Conservation (phyloP, 2,329 filamentous ascomycete genomes). For the Xylariaceae sp. region DNA sequence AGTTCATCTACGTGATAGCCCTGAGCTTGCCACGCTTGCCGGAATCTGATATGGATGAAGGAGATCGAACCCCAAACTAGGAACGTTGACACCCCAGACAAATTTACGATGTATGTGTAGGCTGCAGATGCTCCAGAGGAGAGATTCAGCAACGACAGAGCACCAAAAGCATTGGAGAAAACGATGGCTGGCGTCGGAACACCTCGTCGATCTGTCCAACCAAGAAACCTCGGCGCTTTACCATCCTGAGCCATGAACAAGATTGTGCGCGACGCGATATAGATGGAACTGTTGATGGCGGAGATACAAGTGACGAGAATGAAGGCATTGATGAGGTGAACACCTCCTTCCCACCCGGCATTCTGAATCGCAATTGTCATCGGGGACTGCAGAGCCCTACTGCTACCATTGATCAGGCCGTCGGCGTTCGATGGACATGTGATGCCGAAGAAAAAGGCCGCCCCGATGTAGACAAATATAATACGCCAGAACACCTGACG, state of each 20-base stretch:
- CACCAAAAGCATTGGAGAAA: slow-evolving; percentile 66
- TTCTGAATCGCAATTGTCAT: slow-evolving; percentile 72
- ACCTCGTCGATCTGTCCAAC: slow-evolving; percentile 62
- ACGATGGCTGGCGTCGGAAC: slow-evolving; percentile 58
- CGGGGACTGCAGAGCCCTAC: slow-evolving; percentile 64
- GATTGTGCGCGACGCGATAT: slow-evolving; percentile 71
- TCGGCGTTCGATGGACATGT: slow-evolving; percentile 67
- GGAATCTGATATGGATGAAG: slow-evolving; percentile 69
- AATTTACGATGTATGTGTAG: slow-evolving; percentile 66
- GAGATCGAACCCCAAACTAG: slow-evolving; percentile 69
- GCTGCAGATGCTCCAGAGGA: slow-evolving; percentile 62
- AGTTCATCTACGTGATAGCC: slow-evolving; percentile 51
- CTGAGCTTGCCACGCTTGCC: slow-evolving; percentile 57
- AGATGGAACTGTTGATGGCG: slow-evolving; percentile 72
- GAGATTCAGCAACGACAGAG: slow-evolving; percentile 72
- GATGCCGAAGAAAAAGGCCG: slow-evolving; percentile 70
- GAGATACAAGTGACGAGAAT: slow-evolving; percentile 70
- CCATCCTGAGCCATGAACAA: slow-evolving; percentile 71
- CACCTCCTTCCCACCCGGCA: slow-evolving; percentile 68
- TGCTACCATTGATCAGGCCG: slow-evolving; percentile 57
- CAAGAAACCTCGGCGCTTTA: slow-evolving; percentile 67
- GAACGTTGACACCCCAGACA: slow-evolving; percentile 67
- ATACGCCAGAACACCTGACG: slow-evolving; percentile 60
- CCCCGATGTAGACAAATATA: slow-evolving; percentile 63
- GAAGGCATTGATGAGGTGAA: slow-evolving; percentile 74